Conservation (phyloP, 768 basidiomycete species). For the Clitopilus passeckerianus region DNA sequence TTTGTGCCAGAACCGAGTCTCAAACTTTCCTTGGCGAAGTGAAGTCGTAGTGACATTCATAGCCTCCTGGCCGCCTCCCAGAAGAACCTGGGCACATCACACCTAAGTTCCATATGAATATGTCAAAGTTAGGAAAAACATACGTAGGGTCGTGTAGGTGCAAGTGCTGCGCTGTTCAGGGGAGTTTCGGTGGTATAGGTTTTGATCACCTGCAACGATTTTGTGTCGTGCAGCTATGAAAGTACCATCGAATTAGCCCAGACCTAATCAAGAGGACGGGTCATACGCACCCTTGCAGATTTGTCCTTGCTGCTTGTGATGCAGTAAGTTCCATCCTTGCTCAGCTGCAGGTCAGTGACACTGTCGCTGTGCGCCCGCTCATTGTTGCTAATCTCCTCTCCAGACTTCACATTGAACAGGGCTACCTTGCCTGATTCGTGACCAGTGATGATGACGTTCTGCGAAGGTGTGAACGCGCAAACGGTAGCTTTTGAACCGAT, state of each 20-base stretch:
- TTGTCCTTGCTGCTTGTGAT: conserved; percentile 97
- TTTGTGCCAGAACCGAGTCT: conserved; percentile 97
- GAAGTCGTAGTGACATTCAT: conserved; percentile 97
- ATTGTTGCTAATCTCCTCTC: conserved; percentile 78
- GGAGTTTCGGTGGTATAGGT: conserved; percentile 92
- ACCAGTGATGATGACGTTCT: conserved; percentile 81
- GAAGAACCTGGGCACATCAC: conserved; percentile 82
- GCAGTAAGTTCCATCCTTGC: conserved; percentile 89
- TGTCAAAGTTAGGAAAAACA: too few species aligned
- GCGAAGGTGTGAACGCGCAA: conserved; percentile 80
- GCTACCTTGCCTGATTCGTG: conserved; percentile 97
- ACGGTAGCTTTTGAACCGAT: conserved; percentile 96
- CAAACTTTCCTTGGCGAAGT: conserved; percentile 92
- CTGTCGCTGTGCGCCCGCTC: conserved; percentile 84
- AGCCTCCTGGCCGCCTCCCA: conserved; percentile 97
- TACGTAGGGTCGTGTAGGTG: conserved; percentile 82
- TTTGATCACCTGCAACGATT: conserved; percentile 87
- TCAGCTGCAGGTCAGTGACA: conserved; percentile 91
- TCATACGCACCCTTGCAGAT: conserved; percentile 71
- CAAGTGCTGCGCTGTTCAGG: conserved; percentile 87
- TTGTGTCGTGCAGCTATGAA: conserved; percentile 77
- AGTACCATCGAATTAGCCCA: neutral
- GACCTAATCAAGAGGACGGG: neutral
- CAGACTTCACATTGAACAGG: conserved; percentile 83
- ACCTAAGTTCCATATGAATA: too few species aligned